Conservation (phyloP, 2,329 filamentous ascomycete genomes). For the Beauveria sp. region DNA sequence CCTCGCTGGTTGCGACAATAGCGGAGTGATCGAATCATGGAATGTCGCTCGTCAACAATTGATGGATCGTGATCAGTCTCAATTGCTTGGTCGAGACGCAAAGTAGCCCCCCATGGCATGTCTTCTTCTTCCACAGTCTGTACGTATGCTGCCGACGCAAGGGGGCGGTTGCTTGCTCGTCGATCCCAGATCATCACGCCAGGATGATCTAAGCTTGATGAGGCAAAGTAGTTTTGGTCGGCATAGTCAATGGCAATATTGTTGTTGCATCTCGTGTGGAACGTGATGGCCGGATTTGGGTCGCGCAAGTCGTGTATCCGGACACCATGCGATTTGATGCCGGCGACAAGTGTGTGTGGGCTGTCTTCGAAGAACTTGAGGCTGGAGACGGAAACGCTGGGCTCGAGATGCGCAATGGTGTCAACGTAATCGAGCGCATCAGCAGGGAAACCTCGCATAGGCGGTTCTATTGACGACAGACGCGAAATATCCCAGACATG, state of each 20-base stretch:
- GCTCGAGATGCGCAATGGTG: slow-evolving; percentile 52
- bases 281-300: slow-evolving; percentile 46
- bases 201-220: slow-evolving; percentile 67
- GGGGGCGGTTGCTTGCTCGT: slow-evolving; percentile 47
- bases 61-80: slow-evolving; percentile 45
- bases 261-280: slow-evolving; percentile 60
- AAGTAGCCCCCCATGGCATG: slow-evolving; percentile 54
- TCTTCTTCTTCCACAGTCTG: slow-evolving; percentile 54
- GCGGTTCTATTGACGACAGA: slow-evolving; percentile 42
- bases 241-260: slow-evolving; percentile 71
- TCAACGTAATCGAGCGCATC: slow-evolving; percentile 44
- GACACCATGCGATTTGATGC: slow-evolving; percentile 67
- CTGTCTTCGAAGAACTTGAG: slow-evolving; percentile 75
- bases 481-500: slow-evolving; percentile 76
- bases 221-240: slow-evolving; percentile 79
- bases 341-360: slow-evolving; percentile 67
- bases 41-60: slow-evolving; percentile 47
- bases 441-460: slow-evolving; percentile 41
- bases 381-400: slow-evolving; percentile 69
- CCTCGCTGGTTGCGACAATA: slow-evolving; percentile 57
- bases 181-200: slow-evolving; percentile 73
- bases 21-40: slow-evolving; percentile 54
- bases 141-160: slow-evolving; percentile 47
- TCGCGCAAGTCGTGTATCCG: slow-evolving; percentile 70
- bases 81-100: slow-evolving; percentile 51